Conservation (phyloP, 1,284 basidiomycete species). For the Pyrrhoderma noxium region DNA sequence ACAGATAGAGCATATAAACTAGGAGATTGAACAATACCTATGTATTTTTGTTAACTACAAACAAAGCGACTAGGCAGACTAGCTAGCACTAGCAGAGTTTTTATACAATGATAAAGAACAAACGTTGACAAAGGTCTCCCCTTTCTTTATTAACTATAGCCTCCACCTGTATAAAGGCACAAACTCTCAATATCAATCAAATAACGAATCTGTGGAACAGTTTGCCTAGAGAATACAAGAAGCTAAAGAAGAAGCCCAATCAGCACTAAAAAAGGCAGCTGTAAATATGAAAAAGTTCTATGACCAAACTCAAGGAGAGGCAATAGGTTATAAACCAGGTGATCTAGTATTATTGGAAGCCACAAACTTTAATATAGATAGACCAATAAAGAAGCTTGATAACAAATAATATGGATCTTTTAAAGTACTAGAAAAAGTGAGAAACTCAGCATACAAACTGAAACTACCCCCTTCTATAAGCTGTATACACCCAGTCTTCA, state of each 20-base stretch:
- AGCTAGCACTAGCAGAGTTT: constrained; percentile 1
- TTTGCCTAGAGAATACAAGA: no score
- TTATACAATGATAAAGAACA: constrained; percentile 3
- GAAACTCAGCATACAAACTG: constrained; percentile 5
- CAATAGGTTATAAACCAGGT: no score
- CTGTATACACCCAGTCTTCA: constrained; percentile 1
- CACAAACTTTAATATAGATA: background rate
- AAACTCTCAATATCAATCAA: no score
- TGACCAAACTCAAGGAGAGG: no score
- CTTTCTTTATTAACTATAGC: background rate
- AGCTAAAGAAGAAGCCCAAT: no score
- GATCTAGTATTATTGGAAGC: background rate
- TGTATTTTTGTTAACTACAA: no score
- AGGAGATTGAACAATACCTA: no score
- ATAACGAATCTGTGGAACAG: no score
- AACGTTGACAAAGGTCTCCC: background rate
- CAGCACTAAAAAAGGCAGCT: no score
- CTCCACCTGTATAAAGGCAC: background rate
- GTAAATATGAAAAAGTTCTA: no score
- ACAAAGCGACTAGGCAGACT: background rate
- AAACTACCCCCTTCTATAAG: no score
- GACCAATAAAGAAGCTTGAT: background rate
- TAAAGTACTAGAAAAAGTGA: background rate
- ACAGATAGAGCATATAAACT: no score
- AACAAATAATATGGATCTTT: background rate